phyloP scores from a whole-genome alignment of 208 protist species.

The Acanthamoeba triangularis region DNA sequence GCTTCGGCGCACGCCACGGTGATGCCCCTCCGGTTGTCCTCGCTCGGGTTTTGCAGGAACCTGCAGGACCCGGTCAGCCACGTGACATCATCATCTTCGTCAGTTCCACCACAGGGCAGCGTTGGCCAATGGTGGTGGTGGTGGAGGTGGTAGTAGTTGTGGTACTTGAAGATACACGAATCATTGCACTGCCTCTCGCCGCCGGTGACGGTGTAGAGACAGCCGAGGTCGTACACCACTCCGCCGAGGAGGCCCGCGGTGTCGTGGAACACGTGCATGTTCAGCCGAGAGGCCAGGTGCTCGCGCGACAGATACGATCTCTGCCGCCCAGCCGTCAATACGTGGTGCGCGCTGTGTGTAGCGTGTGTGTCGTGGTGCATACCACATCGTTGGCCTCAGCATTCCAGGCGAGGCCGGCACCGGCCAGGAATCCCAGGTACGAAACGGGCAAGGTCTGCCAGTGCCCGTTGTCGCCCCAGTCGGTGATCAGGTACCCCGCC shows the following conservation, averaged over 20 bases:
- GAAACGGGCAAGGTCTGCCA: constrained; percentile 67
- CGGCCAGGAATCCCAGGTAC: constrained; percentile 46
- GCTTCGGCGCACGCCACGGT: not conserved
- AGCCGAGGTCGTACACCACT: constrained; percentile 22
- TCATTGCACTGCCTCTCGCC: constrained; percentile 15
- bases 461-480: constrained; percentile 66
- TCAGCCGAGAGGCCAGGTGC: not conserved
- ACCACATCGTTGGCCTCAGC: constrained; percentile 43
- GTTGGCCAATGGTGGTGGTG: not conserved
- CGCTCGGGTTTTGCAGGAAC: not conserved
- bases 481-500: constrained; percentile 53
- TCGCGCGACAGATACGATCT: not conserved
- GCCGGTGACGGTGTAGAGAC: constrained; percentile 36
- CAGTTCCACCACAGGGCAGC: not conserved
- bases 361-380: not conserved
- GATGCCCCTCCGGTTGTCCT: not conserved
- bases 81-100: too few relatives aligned
- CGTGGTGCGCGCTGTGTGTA: not conserved
- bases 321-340: not conserved
- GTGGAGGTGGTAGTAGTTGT: too few relatives aligned
- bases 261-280: constrained; percentile 36
- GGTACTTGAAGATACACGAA: constrained; percentile 41
- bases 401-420: constrained; percentile 61
- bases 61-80: not conserved
- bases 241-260: not conserved